Base-by-base conservation (phyloP, 805 yeast genomes). In the Starmerella ratchasimensis region DNA sequence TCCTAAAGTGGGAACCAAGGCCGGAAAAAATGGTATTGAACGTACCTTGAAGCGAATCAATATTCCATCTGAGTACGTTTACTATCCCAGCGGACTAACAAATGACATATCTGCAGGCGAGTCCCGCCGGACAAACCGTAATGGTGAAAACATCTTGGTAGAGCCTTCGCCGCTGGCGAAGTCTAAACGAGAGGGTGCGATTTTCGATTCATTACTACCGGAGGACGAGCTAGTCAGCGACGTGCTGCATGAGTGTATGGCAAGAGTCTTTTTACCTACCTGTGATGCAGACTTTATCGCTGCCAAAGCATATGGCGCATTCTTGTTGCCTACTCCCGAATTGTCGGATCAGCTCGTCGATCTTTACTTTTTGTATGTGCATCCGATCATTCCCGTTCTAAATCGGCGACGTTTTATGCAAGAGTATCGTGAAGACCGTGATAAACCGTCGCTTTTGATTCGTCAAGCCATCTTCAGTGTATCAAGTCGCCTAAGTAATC, bases 381-480 rank as follows among this genome's bases (percentile, higher is more conserved):
- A 80, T 47, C 83, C 84, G 1, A 55, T 69, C 28, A 67, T 73
- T 55, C 93, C 93, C 3, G 68, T 80, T 19, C 57, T 81, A 33
- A 72, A 78, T 57, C 63, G 76, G 37, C 61, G 71, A 0, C 65
- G 67, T 52, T 81, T 81, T 55, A 63, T 77, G 72, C 55, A 60
- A 32, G 67, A 67, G 41, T 72, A 73, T 50, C 65, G 67, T 46
- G 72, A 71, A 23, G 80, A 80, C 6, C 46, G 46, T 28, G 46
- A 44, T 30, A 23, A 26, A 25, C 72, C 82, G 23, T 56, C 79
- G 28, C 54, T 72, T 23, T 63, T 81, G 58, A 55, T 77, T n/a
- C 82, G 79, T 51, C 84, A 79, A 50, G 68, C 82, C 1, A 74
- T 81, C 10, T 59, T 79, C 28, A 63, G 78, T 34, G 76, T 80